Percentiles rank a stretch among this genome's conserved stretches.
These are phyloP conservation scores for Aspergillus bertholletiae DNA, from an alignment of 495 filamentous ascomycete species.

Conservation along the genomic window DNA sequence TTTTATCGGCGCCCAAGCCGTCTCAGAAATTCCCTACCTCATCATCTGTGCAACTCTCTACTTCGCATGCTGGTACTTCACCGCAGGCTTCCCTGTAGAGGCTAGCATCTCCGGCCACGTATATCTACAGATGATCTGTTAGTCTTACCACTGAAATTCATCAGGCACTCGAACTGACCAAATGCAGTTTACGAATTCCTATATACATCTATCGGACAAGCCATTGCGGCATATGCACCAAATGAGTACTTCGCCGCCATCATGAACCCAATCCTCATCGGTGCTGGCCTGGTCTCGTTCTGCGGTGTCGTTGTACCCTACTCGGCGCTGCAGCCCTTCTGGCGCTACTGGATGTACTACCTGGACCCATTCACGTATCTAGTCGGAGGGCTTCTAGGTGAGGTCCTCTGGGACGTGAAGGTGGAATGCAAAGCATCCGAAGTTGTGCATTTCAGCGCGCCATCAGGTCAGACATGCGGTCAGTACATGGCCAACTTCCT, in stretches of 20 bases:
- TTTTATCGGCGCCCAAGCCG: constrained; percentile 41
- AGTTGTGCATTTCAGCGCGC: constrained; percentile 58
- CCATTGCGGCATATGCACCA: constrained; percentile 52
- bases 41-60: constrained; percentile 54
- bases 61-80: constrained; percentile 60
- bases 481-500: constrained; percentile 62
- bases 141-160: constrained; percentile 21
- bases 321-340: constrained; percentile 48
- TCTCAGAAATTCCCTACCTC: constrained; percentile 59
- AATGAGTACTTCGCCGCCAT: constrained; percentile 52
- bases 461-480: constrained; percentile 60
- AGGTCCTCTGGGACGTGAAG: constrained; percentile 36
- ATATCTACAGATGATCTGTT: constrained; percentile 46
- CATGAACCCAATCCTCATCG: constrained; percentile 49
- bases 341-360: constrained; percentile 59
- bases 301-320: constrained; percentile 55
- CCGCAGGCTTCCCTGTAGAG: constrained; percentile 43
- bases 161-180: constrained; percentile 1
- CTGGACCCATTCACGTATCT: constrained; percentile 55
- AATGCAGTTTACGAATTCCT: constrained; percentile 42
- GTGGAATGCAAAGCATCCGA: constrained; percentile 59
- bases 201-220: constrained; percentile 42
- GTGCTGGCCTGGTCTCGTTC: constrained; percentile 50
- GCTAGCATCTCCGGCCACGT: constrained; percentile 44
- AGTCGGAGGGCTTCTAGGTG: constrained; percentile 43